Evolutionary conservation across 1,284 basidiomycete species (phyloP), one percentile per base, ranked within the genome.

Genomic region (Cutaneotrichosporon spelunceum): DNA sequence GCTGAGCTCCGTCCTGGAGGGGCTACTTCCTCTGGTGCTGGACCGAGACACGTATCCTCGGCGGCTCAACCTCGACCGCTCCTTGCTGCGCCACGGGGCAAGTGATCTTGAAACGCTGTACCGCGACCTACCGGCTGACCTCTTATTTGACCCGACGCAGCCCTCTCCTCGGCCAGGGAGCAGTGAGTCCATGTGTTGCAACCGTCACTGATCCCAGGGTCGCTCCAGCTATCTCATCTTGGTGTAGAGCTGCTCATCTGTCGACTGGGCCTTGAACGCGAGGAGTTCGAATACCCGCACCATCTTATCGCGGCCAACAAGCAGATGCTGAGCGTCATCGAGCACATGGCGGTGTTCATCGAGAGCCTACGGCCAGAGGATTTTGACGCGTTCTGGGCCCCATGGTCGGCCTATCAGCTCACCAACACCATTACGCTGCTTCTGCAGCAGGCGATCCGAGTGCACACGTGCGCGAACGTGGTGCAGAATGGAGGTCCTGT

Each of bases 221-320:
- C 64, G 0, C 54, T 66, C 3, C 65, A 66, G 30, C 61, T 66
- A 9, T 49, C 59, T 1, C 65, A 66, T 34, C 30, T 59, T 11
- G 65, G 65, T 13, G 26, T 66, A n/a, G 56, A 59, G 9, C 47
- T 62, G 1, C 48, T 66, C 14, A 64, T 64, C 55, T 62, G 62
- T 52, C 65, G 65, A 5, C 53, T 66, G 4, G 65, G 65, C 2
- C 60, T 64, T 1, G 65, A 64, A 30, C 60, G 60, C 26, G 65
- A 64, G n/a, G 62, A 66, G 47, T 62, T 64, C 49, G 21, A 45
- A 8, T 53, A 57, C 2, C 48, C 56, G 3, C 21, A 50, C 13
- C 58, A 62, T 26, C 34, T 64, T 9, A 23, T 57, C 27, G 52
- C 50, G 23, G 56, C 55, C 16, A 60, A 49, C 24, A 24, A 48